phyloP scores from a whole-genome alignment of 2,329 filamentous ascomycete genomes.

The Zasmidium cellare region DNA sequence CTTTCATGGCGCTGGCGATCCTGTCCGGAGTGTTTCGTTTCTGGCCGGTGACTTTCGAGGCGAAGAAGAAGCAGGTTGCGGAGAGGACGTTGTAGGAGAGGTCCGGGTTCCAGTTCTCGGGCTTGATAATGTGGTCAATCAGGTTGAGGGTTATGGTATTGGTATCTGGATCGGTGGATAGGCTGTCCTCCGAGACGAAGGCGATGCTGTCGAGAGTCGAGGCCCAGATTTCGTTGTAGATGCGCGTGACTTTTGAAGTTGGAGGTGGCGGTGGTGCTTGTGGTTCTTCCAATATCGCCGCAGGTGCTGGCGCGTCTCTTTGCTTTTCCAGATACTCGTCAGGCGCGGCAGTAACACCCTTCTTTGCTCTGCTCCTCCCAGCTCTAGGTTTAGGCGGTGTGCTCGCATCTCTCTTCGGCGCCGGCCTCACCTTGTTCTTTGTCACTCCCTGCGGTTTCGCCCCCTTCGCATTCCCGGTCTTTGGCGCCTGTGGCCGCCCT shows the following conservation, averaged over 20 bases:
- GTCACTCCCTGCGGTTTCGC: not conserved
- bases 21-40: constrained; percentile 5
- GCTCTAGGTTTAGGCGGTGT: not conserved
- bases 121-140: constrained; percentile 19
- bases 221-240: constrained; percentile 12
- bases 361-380: not conserved
- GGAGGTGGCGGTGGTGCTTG: not conserved
- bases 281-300: not conserved
- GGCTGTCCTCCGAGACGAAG: constrained; percentile 14
- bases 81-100: constrained; percentile 17
- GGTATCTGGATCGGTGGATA: constrained; percentile 13
- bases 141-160: constrained; percentile 20
- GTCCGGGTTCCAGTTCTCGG: constrained; percentile 18
- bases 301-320: not conserved
- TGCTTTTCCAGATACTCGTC: not conserved
- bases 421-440: not conserved
- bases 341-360: not conserved
- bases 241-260: constrained; percentile 9
- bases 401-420: not conserved
- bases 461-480: not conserved
- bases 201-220: constrained; percentile 10
- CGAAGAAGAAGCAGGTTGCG: constrained; percentile 21
- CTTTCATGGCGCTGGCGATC: constrained; percentile 10
- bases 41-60: constrained; percentile 12
- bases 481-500: not conserved